These are phyloP conservation scores for Aspergillus oerlinghausenensis DNA, from an alignment of 2,329 filamentous ascomycete genomes.

Conservation along the genomic window DNA sequence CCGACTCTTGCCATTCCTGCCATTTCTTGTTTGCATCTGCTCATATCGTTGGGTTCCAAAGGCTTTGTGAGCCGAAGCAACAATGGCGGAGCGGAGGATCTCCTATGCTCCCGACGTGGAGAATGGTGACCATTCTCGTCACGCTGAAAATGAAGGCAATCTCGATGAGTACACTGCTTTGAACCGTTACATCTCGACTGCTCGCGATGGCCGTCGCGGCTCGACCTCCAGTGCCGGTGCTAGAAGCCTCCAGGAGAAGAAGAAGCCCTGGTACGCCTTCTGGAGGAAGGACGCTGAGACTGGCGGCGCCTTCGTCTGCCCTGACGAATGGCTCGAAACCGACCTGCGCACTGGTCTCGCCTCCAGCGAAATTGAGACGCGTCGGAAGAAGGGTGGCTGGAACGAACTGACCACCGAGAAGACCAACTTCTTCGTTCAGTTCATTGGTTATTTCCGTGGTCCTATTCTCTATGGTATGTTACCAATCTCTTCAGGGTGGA, in stretches of 20 bases:
- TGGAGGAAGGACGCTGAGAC: conserved; percentile 36
- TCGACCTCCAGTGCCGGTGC: conserved; percentile 42
- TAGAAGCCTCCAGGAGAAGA: conserved; percentile 40
- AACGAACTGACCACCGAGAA: conserved; percentile 72
- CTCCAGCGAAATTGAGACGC: conserved; percentile 55
- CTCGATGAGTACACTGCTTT: conserved; percentile 62
- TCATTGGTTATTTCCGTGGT: conserved; percentile 70
- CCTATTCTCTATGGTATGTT: conserved; percentile 71
- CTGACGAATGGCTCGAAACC: conserved; percentile 65
- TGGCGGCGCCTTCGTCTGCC: conserved; percentile 43
- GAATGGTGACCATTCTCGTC: conserved; percentile 36
- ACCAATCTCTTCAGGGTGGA: not conserved
- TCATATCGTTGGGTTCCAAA: conserved; percentile 34
- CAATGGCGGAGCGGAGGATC: conserved; percentile 43
- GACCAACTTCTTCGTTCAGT: conserved; percentile 70
- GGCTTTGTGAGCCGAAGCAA: conserved; percentile 39
- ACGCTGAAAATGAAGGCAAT: conserved; percentile 24
- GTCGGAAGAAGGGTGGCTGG: conserved; percentile 63
- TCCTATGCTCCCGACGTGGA: conserved; percentile 42
- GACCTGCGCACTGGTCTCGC: conserved; percentile 63
- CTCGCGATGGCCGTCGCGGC: conserved; percentile 55
- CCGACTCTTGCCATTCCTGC: conserved; percentile 36
- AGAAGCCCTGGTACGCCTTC: conserved; percentile 57
- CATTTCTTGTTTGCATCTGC: conserved; percentile 30
- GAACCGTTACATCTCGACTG: conserved; percentile 64